phyloP scores from a whole-genome alignment of 768 basidiomycete genomes.

The Fistulinella prunicolor region DNA sequence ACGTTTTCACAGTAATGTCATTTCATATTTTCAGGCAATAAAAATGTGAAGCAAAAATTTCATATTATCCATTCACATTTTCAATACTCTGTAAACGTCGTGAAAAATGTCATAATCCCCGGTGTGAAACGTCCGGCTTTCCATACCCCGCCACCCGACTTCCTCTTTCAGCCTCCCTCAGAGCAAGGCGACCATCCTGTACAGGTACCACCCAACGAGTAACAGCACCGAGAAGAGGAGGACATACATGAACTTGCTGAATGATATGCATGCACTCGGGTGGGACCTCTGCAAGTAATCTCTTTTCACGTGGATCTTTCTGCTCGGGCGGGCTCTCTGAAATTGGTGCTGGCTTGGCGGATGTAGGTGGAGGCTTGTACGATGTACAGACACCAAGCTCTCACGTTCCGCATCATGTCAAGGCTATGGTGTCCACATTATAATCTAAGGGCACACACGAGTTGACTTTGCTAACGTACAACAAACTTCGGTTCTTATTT shows the following conservation, averaged over 20 bases:
- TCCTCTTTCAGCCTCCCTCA: constrained; percentile 47
- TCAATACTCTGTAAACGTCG: not conserved
- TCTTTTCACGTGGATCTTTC: not conserved
- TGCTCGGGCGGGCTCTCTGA: not conserved
- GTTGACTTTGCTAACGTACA: too few relatives aligned
- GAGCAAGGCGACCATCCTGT: constrained; percentile 42
- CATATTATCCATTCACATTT: too few relatives aligned
- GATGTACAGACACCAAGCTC: not conserved
- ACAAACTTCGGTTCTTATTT: not conserved
- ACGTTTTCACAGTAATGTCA: too few relatives aligned
- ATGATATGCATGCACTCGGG: constrained; percentile 1
- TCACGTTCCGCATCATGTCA: too few relatives aligned
- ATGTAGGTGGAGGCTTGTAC: not conserved
- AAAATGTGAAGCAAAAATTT: too few relatives aligned
- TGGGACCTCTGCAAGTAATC: not conserved
- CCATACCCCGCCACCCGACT: constrained; percentile 57
- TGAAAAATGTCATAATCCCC: too few relatives aligned
- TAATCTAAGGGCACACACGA: too few relatives aligned
- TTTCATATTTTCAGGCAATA: too few relatives aligned
- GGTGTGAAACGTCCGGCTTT: too few relatives aligned
- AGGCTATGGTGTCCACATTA: too few relatives aligned
- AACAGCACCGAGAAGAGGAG: constrained; percentile 41
- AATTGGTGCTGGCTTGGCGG: not conserved
- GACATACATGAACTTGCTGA: constrained; percentile 47
- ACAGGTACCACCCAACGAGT: constrained; percentile 50